Evolutionary conservation across 1,284 basidiomycete species (phyloP).

Genomic region (Austroboletus rostrupii): DNA sequence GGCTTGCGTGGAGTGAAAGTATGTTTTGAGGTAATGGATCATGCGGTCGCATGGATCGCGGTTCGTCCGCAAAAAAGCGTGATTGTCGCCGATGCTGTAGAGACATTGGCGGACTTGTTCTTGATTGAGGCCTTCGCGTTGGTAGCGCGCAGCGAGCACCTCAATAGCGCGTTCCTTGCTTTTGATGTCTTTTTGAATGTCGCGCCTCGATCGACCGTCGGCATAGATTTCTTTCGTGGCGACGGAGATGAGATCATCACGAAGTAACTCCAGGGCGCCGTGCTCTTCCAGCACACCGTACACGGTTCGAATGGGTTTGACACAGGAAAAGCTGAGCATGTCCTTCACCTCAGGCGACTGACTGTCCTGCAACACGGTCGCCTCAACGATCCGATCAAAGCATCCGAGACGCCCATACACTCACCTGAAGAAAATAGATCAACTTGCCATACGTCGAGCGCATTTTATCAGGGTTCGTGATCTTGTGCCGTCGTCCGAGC

Average conservation of each 20-base stretch:
- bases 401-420: slow-evolving; percentile 9
- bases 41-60: slow-evolving; percentile 80
- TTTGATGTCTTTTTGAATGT: slow-evolving; percentile 76
- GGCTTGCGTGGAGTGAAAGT: slow-evolving; percentile 68
- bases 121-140: slow-evolving; percentile 50
- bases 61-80: slow-evolving; percentile 76
- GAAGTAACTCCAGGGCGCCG: slow-evolving; percentile 61
- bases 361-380: slow-evolving; percentile 53
- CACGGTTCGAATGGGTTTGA: slow-evolving; percentile 71
- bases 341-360: slow-evolving; percentile 74
- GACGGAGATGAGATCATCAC: slow-evolving; percentile 64
- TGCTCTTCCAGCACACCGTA: slow-evolving; percentile 59
- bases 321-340: slow-evolving; percentile 69
- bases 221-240: slow-evolving; percentile 78
- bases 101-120: slow-evolving; percentile 71
- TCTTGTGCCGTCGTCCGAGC: slow-evolving; percentile 78
- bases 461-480: slow-evolving; percentile 86
- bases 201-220: slow-evolving; percentile 64
- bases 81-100: slow-evolving; percentile 82
- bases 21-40: slow-evolving; percentile 68
- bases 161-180: slow-evolving; percentile 79
- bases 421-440: slow-evolving; percentile 74
- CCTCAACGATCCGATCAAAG: slow-evolving; percentile 1
- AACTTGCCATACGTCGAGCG: slow-evolving; percentile 82
- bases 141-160: slow-evolving; percentile 58